A percentile compares a stretch with the other conserved stretches of the same genome.
Evolutionary conservation across 2,329 filamentous ascomycete genomes (phyloP).

Genomic region (Diaporthe destruens): DNA sequence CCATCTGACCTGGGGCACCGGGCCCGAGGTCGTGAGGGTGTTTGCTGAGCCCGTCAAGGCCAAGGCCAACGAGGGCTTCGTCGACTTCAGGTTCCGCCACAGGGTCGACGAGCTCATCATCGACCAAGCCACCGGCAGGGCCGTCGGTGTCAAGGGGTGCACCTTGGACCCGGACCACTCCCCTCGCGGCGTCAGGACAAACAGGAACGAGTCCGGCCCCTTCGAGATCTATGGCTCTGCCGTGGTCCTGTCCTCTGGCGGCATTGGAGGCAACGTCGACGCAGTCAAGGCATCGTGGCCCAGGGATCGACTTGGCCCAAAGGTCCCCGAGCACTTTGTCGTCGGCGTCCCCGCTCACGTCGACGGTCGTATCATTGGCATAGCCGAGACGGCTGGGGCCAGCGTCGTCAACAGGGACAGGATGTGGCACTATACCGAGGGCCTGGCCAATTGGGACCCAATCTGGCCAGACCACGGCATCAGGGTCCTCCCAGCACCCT

Average conservation of each 20-base stretch:
- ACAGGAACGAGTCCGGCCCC: slow-evolving; percentile 59
- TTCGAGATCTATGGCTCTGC: slow-evolving; percentile 68
- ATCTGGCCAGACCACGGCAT: slow-evolving; percentile 74
- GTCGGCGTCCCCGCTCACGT: slow-evolving; percentile 73
- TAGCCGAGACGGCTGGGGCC: slow-evolving; percentile 65
- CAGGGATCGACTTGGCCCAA: slow-evolving; percentile 66
- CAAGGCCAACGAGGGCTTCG: slow-evolving; percentile 64
- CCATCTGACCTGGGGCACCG: slow-evolving; percentile 72
- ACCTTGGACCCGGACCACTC: slow-evolving; percentile 65
- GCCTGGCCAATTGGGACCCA: slow-evolving; percentile 71
- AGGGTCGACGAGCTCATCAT: slow-evolving; percentile 68
- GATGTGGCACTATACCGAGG: slow-evolving; percentile 77
- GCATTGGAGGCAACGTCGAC: slow-evolving; percentile 73
- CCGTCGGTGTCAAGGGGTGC: slow-evolving; percentile 65
- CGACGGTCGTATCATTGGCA: slow-evolving; percentile 73
- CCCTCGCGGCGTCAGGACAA: slow-evolving; percentile 65
- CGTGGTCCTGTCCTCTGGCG: slow-evolving; percentile 68
- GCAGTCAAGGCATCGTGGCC: slow-evolving; percentile 71
- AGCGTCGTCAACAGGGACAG: slow-evolving; percentile 70
- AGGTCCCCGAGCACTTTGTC: slow-evolving; percentile 68
- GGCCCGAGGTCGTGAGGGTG: slow-evolving; percentile 69
- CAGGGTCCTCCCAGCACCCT: slow-evolving; percentile 70
- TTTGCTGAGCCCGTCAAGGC: slow-evolving; percentile 68
- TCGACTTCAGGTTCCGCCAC: slow-evolving; percentile 69
- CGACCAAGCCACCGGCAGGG: slow-evolving; percentile 63